Conservation (phyloP, 768 basidiomycete species). For the Leccinum subgranulosum region DNA sequence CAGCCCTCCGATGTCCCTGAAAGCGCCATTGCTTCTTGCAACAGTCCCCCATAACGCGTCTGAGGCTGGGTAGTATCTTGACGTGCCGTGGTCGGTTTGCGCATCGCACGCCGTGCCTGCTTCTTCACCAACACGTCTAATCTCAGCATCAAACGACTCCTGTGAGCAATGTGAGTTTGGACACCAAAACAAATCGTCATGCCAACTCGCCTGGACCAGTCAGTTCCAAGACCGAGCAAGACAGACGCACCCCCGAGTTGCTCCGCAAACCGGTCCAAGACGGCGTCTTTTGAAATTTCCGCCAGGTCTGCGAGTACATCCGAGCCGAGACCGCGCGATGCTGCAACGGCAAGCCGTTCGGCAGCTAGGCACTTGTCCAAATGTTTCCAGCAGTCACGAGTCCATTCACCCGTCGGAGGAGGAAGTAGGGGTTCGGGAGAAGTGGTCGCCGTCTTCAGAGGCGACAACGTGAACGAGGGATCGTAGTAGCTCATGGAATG, state of each 20-base stretch:
- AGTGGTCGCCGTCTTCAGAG: conserved; percentile 6
- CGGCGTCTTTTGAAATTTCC: conserved; percentile 49
- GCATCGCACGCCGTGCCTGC: conserved; percentile 13
- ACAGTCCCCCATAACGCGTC: conserved; percentile 56
- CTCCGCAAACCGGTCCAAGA: conserved; percentile 57
- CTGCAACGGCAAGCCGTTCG: conserved; percentile 53
- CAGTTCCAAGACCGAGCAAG: conserved; percentile 40
- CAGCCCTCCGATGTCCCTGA: conserved; percentile 16
- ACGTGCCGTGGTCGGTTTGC: background rate
- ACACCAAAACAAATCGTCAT: background rate
- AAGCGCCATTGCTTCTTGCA: conserved; percentile 28
- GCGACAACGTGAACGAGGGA: conserved; percentile 16
- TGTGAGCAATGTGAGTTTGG: conserved; percentile 5
- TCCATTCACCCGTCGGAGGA: conserved; percentile 45
- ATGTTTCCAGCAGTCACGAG: conserved; percentile 74
- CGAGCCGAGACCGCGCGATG: conserved; percentile 22
- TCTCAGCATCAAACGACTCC: conserved; percentile 27
- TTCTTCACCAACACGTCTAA: conserved; percentile 30
- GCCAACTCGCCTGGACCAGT: conserved; percentile 55
- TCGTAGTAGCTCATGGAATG: conserved; percentile 17
- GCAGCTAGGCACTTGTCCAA: conserved; percentile 79
- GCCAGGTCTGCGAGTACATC: conserved; percentile 50
- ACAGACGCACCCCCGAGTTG: conserved; percentile 45
- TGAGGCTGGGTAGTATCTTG: conserved; percentile 30
- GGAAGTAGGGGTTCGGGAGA: background rate